Percentiles rank a stretch among this genome's conserved stretches.
phyloP scores from a whole-genome alignment of 495 filamentous ascomycete genomes.

The Letharia columbiana region DNA sequence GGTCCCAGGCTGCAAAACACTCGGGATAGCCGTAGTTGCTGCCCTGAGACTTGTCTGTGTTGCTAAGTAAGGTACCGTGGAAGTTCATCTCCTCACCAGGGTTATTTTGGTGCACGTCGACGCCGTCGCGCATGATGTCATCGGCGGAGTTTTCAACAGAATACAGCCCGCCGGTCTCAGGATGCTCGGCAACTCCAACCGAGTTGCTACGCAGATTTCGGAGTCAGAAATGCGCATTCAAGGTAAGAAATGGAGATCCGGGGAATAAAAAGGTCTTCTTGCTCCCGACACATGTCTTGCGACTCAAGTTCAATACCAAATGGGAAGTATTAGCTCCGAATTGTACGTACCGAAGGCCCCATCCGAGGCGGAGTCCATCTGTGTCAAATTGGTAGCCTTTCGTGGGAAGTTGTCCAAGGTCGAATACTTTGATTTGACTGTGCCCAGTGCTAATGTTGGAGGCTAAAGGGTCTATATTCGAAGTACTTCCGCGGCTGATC shows the following conservation, averaged over 20 bases:
- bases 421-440: conserved; percentile 59
- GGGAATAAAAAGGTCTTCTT: background rate
- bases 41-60: conserved; percentile 33
- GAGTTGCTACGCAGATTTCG: conserved; percentile 47
- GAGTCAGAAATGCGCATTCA: background rate
- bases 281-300: background rate
- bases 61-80: conserved; percentile 51
- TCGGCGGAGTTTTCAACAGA: conserved; percentile 68
- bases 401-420: conserved; percentile 40
- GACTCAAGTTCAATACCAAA: background rate
- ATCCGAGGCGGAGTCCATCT: conserved; percentile 52
- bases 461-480: conserved; percentile 50
- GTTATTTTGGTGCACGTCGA: conserved; percentile 59
- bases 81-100: conserved; percentile 70
- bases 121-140: conserved; percentile 43
- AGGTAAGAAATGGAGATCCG: background rate
- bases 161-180: conserved; percentile 49
- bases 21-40: conserved; percentile 57
- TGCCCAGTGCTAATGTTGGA: conserved; percentile 40
- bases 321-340: background rate
- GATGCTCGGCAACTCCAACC: conserved; percentile 56
- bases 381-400: conserved; percentile 35
- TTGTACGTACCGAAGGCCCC: conserved; percentile 20
- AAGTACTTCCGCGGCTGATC: conserved; percentile 53
- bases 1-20: conserved; percentile 58